Conservation (phyloP, 345 rosid genomes). For the Salix suchowensis region DNA sequence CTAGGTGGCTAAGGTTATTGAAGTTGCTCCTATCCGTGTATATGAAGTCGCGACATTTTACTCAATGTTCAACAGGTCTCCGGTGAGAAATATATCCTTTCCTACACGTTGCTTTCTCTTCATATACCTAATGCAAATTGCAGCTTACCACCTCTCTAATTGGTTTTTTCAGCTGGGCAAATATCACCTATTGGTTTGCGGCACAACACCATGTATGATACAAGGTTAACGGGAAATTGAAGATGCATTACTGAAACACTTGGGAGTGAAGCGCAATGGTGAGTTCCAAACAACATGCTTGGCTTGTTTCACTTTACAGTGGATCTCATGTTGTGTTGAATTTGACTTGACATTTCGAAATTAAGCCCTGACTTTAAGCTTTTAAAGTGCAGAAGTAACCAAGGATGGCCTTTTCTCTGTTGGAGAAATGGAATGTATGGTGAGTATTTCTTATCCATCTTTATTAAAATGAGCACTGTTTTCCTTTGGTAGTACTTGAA, state of each 20-base stretch:
- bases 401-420: conserved; percentile 98
- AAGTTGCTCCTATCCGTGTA: conserved; percentile 90
- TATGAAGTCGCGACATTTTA: conserved; percentile 98
- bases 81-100: conserved; percentile 41
- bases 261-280: conserved; percentile 97
- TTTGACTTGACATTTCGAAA: conserved; percentile 5
- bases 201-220: conserved; percentile 99
- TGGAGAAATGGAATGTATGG: conserved; percentile 99
- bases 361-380: conserved; percentile 8
- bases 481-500: neutral
- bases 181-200: conserved; percentile 96
- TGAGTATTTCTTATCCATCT: conserved; percentile 25
- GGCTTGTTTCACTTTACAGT: neutral
- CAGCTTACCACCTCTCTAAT: conserved; percentile 9
- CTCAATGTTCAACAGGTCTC: conserved; percentile 91
- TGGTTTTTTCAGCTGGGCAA: conserved; percentile 70
- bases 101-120: neutral
- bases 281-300: conserved; percentile 14
- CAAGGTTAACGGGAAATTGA: conserved; percentile 91
- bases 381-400: conserved; percentile 67
- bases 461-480: neutral
- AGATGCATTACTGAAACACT: conserved; percentile 75
- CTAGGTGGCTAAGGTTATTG: conserved; percentile 85
- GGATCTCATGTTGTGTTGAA: neutral
- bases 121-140: conserved; percentile 1